Evolutionary conservation across 257 asterid species (phyloP).

Genomic region (Paulownia fortunei): DNA sequence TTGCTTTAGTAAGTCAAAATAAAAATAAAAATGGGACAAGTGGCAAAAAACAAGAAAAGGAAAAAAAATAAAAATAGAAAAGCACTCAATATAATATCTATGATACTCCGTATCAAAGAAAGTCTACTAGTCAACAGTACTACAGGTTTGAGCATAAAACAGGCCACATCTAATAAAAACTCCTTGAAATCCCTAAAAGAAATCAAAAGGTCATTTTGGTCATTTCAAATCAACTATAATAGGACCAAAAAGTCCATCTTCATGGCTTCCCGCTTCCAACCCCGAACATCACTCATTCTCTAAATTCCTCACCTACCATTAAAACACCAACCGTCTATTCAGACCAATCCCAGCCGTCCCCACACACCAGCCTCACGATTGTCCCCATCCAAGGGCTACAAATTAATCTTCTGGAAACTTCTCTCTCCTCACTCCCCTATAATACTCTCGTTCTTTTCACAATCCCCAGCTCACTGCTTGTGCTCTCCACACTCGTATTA

Average conservation of each 20-base stretch:
- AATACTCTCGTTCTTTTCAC: not conserved
- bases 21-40: no score
- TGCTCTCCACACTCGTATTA: slow-evolving; percentile 49
- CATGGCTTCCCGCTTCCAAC: slow-evolving; percentile 35
- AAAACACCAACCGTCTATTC: slow-evolving; percentile 29
- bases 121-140: no score
- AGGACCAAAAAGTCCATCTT: slow-evolving; percentile 36
- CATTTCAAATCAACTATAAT: not conserved
- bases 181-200: not conserved
- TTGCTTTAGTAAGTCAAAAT: no score
- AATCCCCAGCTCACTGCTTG: slow-evolving; percentile 33
- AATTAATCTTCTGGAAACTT: slow-evolving; percentile 38
- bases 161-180: not conserved
- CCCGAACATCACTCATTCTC: slow-evolving; percentile 25
- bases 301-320: slow-evolving; percentile 41
- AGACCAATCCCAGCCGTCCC: slow-evolving; percentile 46
- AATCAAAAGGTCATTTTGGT: slow-evolving; percentile 26
- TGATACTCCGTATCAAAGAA: no score
- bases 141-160: not conserved
- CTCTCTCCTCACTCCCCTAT: slow-evolving; percentile 34
- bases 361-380: slow-evolving; percentile 40
- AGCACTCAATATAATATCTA: no score
- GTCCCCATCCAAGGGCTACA: slow-evolving; percentile 44
- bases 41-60: no score
- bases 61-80: no score